Base-by-base conservation (phyloP, 2,329 filamentous ascomycete genomes). In the Albifimbria verrucaria region DNA sequence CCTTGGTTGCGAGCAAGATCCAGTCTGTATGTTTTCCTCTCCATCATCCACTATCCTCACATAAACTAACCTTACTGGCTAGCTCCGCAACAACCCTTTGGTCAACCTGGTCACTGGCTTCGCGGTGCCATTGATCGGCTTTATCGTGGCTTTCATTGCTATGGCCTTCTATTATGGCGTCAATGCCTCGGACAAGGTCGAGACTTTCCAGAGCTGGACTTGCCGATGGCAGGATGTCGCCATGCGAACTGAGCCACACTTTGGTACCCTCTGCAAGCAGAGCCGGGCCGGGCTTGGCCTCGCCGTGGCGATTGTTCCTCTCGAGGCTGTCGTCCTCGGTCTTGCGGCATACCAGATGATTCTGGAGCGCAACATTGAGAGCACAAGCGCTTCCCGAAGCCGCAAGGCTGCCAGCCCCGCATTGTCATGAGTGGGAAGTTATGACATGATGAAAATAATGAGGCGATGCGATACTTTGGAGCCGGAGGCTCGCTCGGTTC, bases 171-270 rank as follows among this genome's bases (percentile, higher is more conserved):
- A 81, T 65, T 86, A 84, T 62, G 73, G 72, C 51, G 73, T 81
- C 65, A 80, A 84, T 58, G 66, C 74, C 18, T 85, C 82, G 3
- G 68, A 67, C 15, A 73, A 71, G 9, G 69, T 71, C 54, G 80
- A 83, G 62, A 82, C 80, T 7, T 67, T 86, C 11, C 73, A 85
- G 62, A 83, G 80, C 66, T 87, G 83, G 83, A 80, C 76, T 41
- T 87, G 83, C 66, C 80, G 81, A 57, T 87, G 83, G 83, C 67
- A 70, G 9, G 61, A 71, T 21, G 69, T 85, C n/a, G 65, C 68
- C 55, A 84, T 86, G 80, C 59, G 62, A 17, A 63, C 70, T 32
- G 68, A 76, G 56, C 82, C 84, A 25, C 72, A 81, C 61, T 87
- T 83, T 62, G 75, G 73, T 17, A 77, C 75, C 0, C 67, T 87